Conservation (phyloP, 495 filamentous ascomycete species). For the Chaetomium fimeti region DNA sequence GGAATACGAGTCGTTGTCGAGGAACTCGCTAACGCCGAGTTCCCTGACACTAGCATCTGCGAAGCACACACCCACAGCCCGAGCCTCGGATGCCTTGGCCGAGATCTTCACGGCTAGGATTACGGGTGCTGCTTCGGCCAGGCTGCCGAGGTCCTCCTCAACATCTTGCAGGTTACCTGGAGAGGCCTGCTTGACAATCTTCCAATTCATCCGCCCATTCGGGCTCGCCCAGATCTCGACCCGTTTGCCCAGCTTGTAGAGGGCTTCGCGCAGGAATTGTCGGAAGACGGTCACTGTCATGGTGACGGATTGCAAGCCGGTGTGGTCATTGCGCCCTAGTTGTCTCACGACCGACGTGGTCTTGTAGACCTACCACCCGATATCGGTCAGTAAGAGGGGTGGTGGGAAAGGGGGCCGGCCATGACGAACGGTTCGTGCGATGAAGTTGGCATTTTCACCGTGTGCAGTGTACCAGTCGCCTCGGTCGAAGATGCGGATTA, state of each 20-base stretch:
- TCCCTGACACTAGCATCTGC: constrained; percentile 96
- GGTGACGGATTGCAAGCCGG: constrained; percentile 85
- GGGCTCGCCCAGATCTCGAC: constrained; percentile 83
- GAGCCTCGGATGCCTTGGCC: constrained; percentile 77
- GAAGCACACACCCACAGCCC: constrained; percentile 93
- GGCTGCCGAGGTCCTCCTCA: constrained; percentile 89
- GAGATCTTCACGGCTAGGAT: constrained; percentile 93
- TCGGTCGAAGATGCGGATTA: constrained; percentile 87
- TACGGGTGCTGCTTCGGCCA: constrained; percentile 85
- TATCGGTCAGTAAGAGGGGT: not conserved
- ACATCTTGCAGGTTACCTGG: constrained; percentile 96
- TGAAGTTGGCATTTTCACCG: constrained; percentile 87
- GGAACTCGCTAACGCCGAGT: constrained; percentile 93
- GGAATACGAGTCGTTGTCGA: constrained; percentile 97
- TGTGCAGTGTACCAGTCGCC: constrained; percentile 96
- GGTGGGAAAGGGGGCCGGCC: not conserved
- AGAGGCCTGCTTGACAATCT: constrained; percentile 83
- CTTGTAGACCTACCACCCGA: constrained; percentile 71
- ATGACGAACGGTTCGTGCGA: constrained; percentile 70
- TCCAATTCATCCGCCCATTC: constrained; percentile 82
- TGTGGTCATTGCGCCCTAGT: constrained; percentile 76
- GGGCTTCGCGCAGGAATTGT: constrained; percentile 90
- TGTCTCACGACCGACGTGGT: constrained; percentile 93
- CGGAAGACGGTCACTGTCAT: constrained; percentile 91
- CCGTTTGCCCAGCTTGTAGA: constrained; percentile 85